Evolutionary conservation across 768 basidiomycete species (phyloP).

Genomic region (Suillus hirtellus): DNA sequence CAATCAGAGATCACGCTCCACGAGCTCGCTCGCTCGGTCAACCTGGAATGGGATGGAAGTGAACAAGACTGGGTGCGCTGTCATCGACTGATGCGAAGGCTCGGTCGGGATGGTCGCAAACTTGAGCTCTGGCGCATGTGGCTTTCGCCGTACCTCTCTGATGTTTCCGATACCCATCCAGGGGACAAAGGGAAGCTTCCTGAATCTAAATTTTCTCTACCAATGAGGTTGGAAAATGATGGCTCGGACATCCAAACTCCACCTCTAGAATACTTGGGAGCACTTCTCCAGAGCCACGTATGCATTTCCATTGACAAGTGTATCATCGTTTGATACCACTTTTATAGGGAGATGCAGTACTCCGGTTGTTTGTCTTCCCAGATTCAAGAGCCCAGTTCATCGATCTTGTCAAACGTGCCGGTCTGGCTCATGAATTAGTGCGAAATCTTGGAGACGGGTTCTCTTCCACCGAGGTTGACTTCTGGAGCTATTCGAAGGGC

Average conservation of each 20-base stretch:
- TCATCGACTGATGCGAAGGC: conserved; percentile 48
- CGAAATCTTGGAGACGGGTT: conserved; percentile 25
- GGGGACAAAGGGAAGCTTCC: conserved; percentile 47
- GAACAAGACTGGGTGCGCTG: conserved; percentile 64
- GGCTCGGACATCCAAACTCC: conserved; percentile 18
- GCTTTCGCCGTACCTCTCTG: conserved; percentile 47
- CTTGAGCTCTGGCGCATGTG: conserved; percentile 76
- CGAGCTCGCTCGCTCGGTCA: conserved; percentile 22
- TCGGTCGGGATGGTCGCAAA: conserved; percentile 68
- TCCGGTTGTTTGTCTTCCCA: conserved; percentile 67
- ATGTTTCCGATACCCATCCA: conserved; percentile 9
- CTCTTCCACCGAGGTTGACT: conserved; percentile 51
- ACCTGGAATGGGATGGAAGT: conserved; percentile 57
- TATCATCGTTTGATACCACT: conserved; percentile 14
- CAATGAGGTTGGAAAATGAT: conserved; percentile 14
- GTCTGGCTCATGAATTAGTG: conserved; percentile 37
- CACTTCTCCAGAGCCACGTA: conserved; percentile 62
- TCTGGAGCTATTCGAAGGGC: conserved; percentile 61
- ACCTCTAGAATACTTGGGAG: conserved; percentile 45
- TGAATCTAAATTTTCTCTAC: conserved; percentile 37
- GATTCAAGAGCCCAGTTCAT: conserved; percentile 72
- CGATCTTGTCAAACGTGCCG: conserved; percentile 50
- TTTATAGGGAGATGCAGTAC: conserved; percentile 53
- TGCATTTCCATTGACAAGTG: conserved; percentile 27
- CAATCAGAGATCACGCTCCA: conserved; percentile 22